Conservation (phyloP, 225 moss, liverwort and hornwort genomes). For the Straminergon stramineum region DNA sequence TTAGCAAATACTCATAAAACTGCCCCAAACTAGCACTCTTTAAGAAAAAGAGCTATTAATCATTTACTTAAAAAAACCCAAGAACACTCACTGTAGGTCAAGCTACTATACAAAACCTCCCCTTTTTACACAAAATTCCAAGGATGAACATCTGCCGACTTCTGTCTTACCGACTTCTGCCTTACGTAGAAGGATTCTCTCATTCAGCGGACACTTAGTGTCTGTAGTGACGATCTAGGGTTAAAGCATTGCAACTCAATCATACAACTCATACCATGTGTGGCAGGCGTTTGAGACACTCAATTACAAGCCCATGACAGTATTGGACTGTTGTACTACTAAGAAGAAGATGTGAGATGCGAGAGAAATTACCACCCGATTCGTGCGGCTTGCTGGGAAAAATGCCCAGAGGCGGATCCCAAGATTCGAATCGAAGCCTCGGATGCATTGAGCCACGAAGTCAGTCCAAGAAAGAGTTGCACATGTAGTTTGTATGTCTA, state of each 20-base stretch:
- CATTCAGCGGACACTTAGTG: not conserved
- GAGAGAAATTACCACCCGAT: conserved; percentile 28
- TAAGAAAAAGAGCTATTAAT: too few relatives aligned
- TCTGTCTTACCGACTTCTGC: not conserved
- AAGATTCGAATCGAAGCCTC: conserved; percentile 35
- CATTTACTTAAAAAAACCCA: not conserved
- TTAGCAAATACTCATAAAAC: too few relatives aligned
- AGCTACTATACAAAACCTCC: not conserved
- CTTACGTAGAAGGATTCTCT: not conserved
- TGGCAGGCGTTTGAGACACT: conserved; percentile 21
- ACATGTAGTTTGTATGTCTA: not conserved
- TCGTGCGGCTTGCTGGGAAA: conserved; percentile 22
- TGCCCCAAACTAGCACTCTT: too few relatives aligned
- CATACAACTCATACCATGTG: not conserved
- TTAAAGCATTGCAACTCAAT: not conserved
- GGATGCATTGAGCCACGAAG: conserved; percentile 24
- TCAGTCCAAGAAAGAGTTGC: not conserved
- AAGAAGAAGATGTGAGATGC: conserved; percentile 34
- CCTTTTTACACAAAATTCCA: not conserved
- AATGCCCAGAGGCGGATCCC: conserved; percentile 55
- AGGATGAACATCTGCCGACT: not conserved
- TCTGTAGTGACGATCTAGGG: not conserved
- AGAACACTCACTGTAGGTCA: not conserved
- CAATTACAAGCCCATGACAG: conserved; percentile 4
- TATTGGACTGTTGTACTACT: conserved; percentile 35